These are phyloP conservation scores for Nepenthes alata DNA, from an alignment of 179 eudicot genomes.

Conservation along the genomic window DNA sequence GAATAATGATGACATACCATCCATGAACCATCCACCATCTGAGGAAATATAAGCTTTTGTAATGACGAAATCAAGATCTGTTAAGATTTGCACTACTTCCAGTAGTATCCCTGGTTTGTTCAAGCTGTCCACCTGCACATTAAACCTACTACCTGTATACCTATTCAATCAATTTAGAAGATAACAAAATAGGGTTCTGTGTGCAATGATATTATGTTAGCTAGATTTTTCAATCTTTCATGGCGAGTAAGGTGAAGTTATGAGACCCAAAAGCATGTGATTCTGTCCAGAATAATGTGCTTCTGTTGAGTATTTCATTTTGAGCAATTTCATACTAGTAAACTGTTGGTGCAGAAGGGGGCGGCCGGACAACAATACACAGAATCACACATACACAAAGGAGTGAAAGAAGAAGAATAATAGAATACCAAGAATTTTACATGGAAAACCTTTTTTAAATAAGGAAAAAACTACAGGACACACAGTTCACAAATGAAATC, in stretches of 20 bases:
- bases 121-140: constrained; percentile 64
- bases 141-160: background rate
- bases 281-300: background rate
- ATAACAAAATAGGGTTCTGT: too few species aligned
- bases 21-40: constrained; percentile 98
- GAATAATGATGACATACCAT: constrained; percentile 24
- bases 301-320: background rate
- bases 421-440: too few species aligned
- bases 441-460: too few species aligned
- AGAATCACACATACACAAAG: too few species aligned
- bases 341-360: too few species aligned
- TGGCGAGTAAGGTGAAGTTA: background rate
- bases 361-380: too few species aligned
- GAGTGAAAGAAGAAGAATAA: too few species aligned
- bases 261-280: background rate
- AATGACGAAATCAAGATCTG: constrained; percentile 69
- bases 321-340: background rate
- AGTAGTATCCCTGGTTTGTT: constrained; percentile 74
- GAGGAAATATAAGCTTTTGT: constrained; percentile 82
- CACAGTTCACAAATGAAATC: too few species aligned
- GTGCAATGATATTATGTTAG: background rate
- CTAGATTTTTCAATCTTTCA: background rate
- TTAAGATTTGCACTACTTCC: constrained; percentile 73
- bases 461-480: too few species aligned
- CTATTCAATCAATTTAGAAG: too few species aligned